Evolutionary conservation across 2,329 filamentous ascomycete genomes (phyloP), one percentile per base, ranked within the genome.

Genomic region (Colletotrichum siamense): DNA sequence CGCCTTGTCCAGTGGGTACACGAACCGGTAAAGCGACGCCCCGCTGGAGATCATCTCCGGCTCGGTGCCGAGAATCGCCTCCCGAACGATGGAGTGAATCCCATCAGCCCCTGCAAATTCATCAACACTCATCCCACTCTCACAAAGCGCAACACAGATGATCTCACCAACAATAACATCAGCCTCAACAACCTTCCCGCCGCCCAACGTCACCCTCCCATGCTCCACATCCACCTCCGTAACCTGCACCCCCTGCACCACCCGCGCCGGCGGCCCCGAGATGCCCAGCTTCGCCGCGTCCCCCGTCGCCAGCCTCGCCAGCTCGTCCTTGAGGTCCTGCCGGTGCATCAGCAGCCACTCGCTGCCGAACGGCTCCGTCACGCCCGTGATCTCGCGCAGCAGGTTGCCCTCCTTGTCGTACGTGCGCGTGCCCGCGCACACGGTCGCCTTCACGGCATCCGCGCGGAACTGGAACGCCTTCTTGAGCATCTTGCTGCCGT

Each of bases 401-500:
- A 76, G 44, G 24, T 76, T 76, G 18, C 74, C 74, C 22, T 76
- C 57, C 15, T 44, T 59, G 44, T 76, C 70, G 44, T 69, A 73
- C 6, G 74, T 76, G 44, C 74, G 30, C 16, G 70, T 73, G 16
- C 74, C 74, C 15, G 16, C 32, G 57, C 74, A 76, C 15, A 64
- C 59, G 32, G 74, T 69, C 18, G 74, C 74, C 18, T 26, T 61
- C 9, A 76, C 59, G 18, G 13, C 4, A 2, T 69, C 64, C 1
- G 70, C 26, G 39, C 34, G 22, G 34, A 76, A 76, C 22, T 65
- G 64, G 36, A 74, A 76, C 28, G 74, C 74, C 32, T 44, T 64
- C 28, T 64, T 68, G 16, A 76, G 74, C 74, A 76, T 76, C 70
- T 61, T 69, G 32, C 64, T 76, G 8, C 74, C 74, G 70, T 76